Evolutionary conservation across 495 filamentous ascomycete genomes (phyloP).

Genomic region (Xylaria castorea): DNA sequence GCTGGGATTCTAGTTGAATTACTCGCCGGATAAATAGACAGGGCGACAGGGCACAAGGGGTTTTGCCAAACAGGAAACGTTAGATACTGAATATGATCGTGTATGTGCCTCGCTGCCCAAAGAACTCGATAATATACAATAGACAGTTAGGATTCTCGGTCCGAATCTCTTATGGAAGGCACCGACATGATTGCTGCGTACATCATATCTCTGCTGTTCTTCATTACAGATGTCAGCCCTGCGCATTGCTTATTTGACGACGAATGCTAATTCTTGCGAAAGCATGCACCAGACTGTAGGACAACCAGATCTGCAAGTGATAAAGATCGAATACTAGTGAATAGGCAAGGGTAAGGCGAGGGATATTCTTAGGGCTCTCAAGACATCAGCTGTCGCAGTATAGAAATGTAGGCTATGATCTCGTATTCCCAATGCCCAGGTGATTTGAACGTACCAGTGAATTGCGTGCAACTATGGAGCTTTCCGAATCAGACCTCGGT

Average conservation of each 20-base stretch:
- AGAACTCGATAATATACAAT: not conserved
- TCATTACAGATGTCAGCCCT: not conserved
- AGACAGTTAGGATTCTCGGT: not conserved
- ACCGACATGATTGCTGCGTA: not conserved
- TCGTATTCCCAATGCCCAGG: conserved; percentile 11
- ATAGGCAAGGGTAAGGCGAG: not conserved
- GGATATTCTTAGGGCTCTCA: not conserved
- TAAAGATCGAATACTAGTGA: not conserved
- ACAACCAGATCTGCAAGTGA: not conserved
- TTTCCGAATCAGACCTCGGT: not conserved
- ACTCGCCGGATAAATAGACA: conserved; percentile 20
- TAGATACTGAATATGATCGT: not conserved
- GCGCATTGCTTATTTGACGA: not conserved
- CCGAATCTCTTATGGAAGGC: not conserved
- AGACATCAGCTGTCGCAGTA: not conserved
- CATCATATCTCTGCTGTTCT: not conserved
- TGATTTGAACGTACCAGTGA: not conserved
- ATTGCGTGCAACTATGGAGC: conserved; percentile 7
- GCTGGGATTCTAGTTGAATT: conserved; percentile 20
- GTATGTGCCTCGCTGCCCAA: not conserved
- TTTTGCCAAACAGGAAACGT: not conserved
- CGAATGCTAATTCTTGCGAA: not conserved
- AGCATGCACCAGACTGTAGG: not conserved
- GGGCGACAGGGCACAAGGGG: not conserved
- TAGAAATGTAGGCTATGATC: not conserved